Conservation (phyloP, 768 basidiomycete species). For the Gelatoporia subvermispora region DNA sequence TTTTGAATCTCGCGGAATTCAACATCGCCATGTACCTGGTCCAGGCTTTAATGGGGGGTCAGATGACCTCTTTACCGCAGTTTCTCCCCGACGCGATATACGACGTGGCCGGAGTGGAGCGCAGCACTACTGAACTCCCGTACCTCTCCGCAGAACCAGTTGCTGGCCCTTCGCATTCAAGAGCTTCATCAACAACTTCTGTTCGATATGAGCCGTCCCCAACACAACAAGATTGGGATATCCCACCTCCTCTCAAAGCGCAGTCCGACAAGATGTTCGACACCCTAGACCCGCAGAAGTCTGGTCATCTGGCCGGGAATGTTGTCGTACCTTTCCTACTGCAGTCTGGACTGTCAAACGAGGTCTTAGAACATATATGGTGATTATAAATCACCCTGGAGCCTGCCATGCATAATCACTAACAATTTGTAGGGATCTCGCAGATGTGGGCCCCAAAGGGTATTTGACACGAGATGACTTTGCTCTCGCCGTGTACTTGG, state of each 20-base stretch:
- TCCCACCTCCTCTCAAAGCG: conserved; percentile 3
- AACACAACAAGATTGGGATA: conserved; percentile 4
- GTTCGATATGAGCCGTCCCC: background rate
- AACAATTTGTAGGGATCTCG: conserved; percentile 8
- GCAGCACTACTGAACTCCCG: background rate
- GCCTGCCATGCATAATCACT: background rate
- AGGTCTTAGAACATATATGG: conserved; percentile 16
- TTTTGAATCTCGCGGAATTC: conserved; percentile 64
- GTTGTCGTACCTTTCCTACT: conserved; percentile 9
- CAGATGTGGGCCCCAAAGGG: conserved; percentile 12
- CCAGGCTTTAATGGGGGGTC: conserved; percentile 45
- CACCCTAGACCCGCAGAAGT: conserved; percentile 9
- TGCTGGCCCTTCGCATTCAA: no score
- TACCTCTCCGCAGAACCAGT: no score
- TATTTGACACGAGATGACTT: conserved; percentile 14
- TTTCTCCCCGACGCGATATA: conserved; percentile 42
- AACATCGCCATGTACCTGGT: conserved; percentile 69
- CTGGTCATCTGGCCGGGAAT: conserved; percentile 8
- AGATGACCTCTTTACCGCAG: conserved; percentile 31
- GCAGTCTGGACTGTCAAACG: conserved; percentile 8
- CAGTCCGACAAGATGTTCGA: conserved; percentile 13
- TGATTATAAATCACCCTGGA: background rate
- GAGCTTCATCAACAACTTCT: background rate
- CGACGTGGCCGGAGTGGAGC: conserved; percentile 28
- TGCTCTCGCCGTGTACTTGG: conserved; percentile 16